Conservation (phyloP, 257 asterid species). For the Solanum rostratum region DNA sequence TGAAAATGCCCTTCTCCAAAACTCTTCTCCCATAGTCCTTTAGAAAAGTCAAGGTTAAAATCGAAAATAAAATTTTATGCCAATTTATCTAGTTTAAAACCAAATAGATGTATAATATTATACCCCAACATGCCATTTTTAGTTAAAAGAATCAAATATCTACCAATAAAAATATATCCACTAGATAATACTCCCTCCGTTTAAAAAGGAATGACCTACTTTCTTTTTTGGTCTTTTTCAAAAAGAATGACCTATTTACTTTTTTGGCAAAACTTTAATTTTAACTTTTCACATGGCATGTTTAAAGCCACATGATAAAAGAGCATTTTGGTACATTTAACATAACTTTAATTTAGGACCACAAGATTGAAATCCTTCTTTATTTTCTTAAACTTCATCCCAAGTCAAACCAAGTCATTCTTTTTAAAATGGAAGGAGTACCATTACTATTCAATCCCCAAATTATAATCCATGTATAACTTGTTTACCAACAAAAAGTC, state of each 20-base stretch:
- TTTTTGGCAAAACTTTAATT: no score
- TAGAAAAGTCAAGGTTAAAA: neutral
- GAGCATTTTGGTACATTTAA: no score
- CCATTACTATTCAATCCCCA: neutral
- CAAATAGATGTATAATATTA: neutral
- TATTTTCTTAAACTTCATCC: no score
- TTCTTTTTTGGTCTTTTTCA: no score
- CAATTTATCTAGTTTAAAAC: neutral
- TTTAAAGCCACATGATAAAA: no score
- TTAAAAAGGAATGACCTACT: no score
- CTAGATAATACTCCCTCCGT: neutral
- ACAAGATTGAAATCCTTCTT: no score
- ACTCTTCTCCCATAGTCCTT: neutral
- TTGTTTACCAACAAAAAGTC: neutral
- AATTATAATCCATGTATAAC: neutral
- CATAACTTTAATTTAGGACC: no score
- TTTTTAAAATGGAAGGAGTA: no score
- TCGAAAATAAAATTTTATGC: neutral
- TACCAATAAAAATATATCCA: neutral
- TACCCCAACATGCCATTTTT: neutral
- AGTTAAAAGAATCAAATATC: neutral
- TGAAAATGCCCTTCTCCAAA: neutral
- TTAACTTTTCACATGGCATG: no score
- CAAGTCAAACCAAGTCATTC: no score
- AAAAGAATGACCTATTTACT: no score